Conservation (phyloP, 1,284 basidiomycete genomes). For the Ceratobasidium sp. region DNA sequence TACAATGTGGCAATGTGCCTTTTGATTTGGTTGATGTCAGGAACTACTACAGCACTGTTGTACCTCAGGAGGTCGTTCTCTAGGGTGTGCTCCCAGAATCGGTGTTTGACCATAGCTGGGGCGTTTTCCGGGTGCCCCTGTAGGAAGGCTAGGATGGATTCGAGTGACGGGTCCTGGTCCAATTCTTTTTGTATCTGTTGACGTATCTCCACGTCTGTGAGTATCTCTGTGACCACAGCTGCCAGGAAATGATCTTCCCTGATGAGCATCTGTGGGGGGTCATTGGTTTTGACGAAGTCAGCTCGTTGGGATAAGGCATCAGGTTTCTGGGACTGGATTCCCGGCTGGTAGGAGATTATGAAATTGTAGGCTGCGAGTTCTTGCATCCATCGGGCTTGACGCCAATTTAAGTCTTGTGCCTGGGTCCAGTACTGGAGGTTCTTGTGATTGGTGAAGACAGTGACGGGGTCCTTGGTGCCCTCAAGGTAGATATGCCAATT, state of each 20-base stretch:
- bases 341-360: background rate
- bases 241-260: too few species aligned
- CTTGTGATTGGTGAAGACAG: slow-evolving; percentile 47
- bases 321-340: too few species aligned
- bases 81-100: background rate
- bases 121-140: background rate
- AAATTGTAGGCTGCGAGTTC: background rate
- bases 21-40: background rate
- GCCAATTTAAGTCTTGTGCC: slow-evolving; percentile 35
- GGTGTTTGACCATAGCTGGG: background rate
- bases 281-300: too few species aligned
- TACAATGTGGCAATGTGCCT: background rate
- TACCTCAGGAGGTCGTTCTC: background rate
- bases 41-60: background rate
- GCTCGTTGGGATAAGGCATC: too few species aligned
- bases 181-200: background rate
- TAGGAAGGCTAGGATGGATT: background rate
- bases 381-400: too few species aligned
- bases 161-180: background rate
- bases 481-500: slow-evolving; percentile 50
- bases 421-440: slow-evolving; percentile 48
- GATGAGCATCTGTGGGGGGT: too few species aligned
- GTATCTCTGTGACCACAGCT: too few species aligned
- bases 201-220: background rate
- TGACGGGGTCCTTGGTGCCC: slow-evolving; percentile 41